Conservation (phyloP, 208 protist species). For the Kentomonas sorsogonicus region DNA sequence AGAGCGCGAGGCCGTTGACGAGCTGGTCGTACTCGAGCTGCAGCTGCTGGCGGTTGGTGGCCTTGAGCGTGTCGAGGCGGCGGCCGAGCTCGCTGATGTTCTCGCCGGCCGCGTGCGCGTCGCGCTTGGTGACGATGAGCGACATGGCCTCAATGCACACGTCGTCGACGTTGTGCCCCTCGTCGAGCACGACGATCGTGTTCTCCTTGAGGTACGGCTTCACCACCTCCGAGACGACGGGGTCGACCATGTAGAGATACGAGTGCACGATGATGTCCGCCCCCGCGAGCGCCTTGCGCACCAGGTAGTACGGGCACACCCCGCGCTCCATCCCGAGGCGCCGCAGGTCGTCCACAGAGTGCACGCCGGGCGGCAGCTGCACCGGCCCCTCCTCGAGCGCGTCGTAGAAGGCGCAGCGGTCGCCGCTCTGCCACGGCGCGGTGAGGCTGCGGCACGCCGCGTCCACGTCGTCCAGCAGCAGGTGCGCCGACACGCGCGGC, state of each 20-base stretch:
- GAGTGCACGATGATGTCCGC: slow-evolving; percentile 98
- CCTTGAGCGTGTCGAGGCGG: slow-evolving; percentile 74
- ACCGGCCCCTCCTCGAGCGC: slow-evolving; percentile 42
- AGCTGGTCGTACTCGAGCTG: slow-evolving; percentile 93
- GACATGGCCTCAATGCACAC: slow-evolving; percentile 98
- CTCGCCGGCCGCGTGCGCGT: slow-evolving; percentile 73
- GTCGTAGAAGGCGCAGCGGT: slow-evolving; percentile 81
- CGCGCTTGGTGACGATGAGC: slow-evolving; percentile 91
- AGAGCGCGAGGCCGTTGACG: slow-evolving; percentile 86
- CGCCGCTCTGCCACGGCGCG: slow-evolving; percentile 84
- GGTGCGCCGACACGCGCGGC: slow-evolving; percentile 54
- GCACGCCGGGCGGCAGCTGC: slow-evolving; percentile 92
- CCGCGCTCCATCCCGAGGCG: slow-evolving; percentile 82
- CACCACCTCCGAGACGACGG: slow-evolving; percentile 94
- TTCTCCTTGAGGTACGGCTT: slow-evolving; percentile 90
- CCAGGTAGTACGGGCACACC: slow-evolving; percentile 96
- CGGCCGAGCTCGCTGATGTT: slow-evolving; percentile 78
- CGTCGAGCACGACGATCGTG: slow-evolving; percentile 98
- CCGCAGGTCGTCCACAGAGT: slow-evolving; percentile 95
- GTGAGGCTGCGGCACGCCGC: slow-evolving; percentile 91
- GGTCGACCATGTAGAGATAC: slow-evolving; percentile 99
- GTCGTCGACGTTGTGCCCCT: slow-evolving; percentile 99
- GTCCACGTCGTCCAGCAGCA: slow-evolving; percentile 90
- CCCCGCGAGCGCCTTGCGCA: slow-evolving; percentile 76
- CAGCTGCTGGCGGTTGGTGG: slow-evolving; percentile 85